Conservation (phyloP, 148 eudicot genomes). For the Rhododendron ovatum region DNA sequence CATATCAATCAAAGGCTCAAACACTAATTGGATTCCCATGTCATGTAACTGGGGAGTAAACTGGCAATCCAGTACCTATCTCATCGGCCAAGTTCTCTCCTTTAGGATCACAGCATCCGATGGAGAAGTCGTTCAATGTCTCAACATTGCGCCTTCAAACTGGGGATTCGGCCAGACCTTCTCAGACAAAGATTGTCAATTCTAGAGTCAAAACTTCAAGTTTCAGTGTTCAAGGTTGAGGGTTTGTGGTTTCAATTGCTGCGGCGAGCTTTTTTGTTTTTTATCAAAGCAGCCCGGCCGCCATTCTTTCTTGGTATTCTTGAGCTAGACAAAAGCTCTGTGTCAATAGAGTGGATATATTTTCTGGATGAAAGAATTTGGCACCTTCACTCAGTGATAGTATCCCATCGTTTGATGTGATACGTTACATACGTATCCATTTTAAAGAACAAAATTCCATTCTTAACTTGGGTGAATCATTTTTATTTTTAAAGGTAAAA, state of each 20-base stretch:
- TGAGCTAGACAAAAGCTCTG: background rate
- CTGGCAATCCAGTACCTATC: slow-evolving; percentile 79
- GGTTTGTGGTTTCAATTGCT: slow-evolving; percentile 14
- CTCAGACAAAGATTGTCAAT: slow-evolving; percentile 26
- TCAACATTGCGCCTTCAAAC: slow-evolving; percentile 45
- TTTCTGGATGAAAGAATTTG: background rate
- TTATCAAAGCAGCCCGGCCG: slow-evolving; percentile 58
- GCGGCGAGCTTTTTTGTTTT: slow-evolving; percentile 45
- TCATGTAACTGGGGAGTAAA: slow-evolving; percentile 95
- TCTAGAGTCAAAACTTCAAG: background rate
- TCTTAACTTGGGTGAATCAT: too few relatives aligned
- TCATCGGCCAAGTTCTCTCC: slow-evolving; percentile 72
- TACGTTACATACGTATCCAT: too few relatives aligned
- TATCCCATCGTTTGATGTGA: background rate
- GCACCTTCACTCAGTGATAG: background rate
- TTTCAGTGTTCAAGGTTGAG: background rate
- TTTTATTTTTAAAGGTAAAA: too few relatives aligned
- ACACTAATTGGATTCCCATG: slow-evolving; percentile 64
- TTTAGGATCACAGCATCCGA: slow-evolving; percentile 61
- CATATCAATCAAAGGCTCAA: slow-evolving; percentile 25
- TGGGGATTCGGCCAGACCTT: slow-evolving; percentile 83
- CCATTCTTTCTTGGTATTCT: slow-evolving; percentile 14
- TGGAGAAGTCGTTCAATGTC: slow-evolving; percentile 42
- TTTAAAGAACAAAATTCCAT: too few relatives aligned
- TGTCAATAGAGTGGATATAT: background rate